Evolutionary conservation across 345 rosid species (phyloP).

Genomic region (Kernera saxatilis): DNA sequence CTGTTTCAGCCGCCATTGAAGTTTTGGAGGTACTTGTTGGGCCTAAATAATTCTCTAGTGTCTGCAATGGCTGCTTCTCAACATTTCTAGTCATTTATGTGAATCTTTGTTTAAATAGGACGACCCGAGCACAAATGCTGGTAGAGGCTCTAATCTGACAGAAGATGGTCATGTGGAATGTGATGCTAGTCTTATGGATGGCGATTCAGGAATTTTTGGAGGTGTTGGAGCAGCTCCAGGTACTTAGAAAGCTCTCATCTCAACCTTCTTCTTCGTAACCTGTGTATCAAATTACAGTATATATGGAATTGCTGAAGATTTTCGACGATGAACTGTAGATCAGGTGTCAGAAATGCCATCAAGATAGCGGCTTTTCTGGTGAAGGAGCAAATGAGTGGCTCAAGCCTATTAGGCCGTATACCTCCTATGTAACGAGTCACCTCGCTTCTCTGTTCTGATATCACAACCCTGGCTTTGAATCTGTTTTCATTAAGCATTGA

Average conservation of each 20-base stretch:
- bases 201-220: conserved; percentile 77
- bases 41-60: background rate
- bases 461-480: background rate
- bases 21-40: conserved; percentile 66
- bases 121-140: conserved; percentile 88
- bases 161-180: conserved; percentile 91
- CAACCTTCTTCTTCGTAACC: background rate
- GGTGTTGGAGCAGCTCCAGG: conserved; percentile 98
- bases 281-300: background rate
- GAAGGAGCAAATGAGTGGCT: conserved; percentile 69
- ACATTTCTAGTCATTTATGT: background rate
- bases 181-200: conserved; percentile 95
- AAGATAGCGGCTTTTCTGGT: conserved; percentile 71
- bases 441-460: background rate
- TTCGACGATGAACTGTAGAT: conserved; percentile 38
- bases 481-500: background rate
- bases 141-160: conserved; percentile 91
- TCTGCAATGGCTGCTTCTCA: background rate
- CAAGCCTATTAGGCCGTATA: conserved; percentile 74
- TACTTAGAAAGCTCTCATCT: conserved; percentile 16
- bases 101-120: conserved; percentile 39
- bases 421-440: conserved; percentile 70
- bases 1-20: conserved; percentile 81
- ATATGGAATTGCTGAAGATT: conserved; percentile 3
- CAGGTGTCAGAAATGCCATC: conserved; percentile 91